Evolutionary conservation across 371 early-diverging fungal genomes (phyloP), one percentile per base, ranked within the genome.

Genomic region (Mortierella sp.): DNA sequence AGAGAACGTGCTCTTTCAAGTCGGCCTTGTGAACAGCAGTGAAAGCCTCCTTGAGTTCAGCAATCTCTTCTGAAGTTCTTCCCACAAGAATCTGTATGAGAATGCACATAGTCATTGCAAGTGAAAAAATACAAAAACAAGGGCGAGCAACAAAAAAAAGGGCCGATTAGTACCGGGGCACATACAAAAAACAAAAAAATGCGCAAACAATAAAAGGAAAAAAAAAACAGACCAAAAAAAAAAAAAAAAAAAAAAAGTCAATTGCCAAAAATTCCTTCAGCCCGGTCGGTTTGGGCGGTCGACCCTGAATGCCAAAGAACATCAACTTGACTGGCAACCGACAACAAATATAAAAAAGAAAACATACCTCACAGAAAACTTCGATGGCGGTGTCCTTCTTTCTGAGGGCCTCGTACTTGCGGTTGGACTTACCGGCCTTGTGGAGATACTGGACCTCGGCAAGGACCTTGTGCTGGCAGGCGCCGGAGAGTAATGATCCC

Each of bases 311-410:
- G 51, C n/a, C 11, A 41, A 54, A 35, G 58, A 38, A 65, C 32
- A 14, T 27, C 38, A 71, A 55, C 29, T 46, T 14, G 48, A 16
- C 48, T 46, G 48, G 48, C 48, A 2, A 46, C 5, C 54, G 68
- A 55, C 38, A 54, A 49, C 7, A 27, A 51, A 46, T 11, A 44
- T 2, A 32, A 24, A 32, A 51, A 55, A 48, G 0, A 1, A 12
- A 6, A 54, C 76, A 70, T 77, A 70, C 86, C 82, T 86, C 80
- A 49, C 82, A 82, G 49, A 86, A 77, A 32, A 86, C 82, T 16
- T 82, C 79, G n/a, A 82, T 35, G 38, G 82, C 72, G 43, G 76
- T 77, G 71, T 86, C 82, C 76, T 82, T 86, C 80, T 82, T 82
- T 41, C 86, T 73, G 51, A 86, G 63, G 38, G 77, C 16, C 76